Base-by-base conservation (phyloP, 306 rosid genomes). In the Lathyrus aphaca region DNA sequence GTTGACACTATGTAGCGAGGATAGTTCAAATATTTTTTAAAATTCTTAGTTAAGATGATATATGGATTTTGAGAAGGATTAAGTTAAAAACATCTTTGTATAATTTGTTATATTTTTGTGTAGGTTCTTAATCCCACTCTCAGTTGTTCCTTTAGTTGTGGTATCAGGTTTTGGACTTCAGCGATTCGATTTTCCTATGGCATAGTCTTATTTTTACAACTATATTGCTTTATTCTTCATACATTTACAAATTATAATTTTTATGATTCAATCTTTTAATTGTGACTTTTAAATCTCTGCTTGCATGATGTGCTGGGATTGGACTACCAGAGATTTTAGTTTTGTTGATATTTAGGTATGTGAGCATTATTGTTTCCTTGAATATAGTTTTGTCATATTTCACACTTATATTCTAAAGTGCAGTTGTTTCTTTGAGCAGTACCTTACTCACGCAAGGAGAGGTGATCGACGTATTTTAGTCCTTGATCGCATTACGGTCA, bases 81-180 rank as follows among this genome's bases (percentile, higher is more conserved):
- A n/a, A n/a, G n/a, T n/a, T n/a, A 35, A 56, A 46, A 50, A 12
- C 37, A 64, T 69, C 50, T 64, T 46, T 49, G 53, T 62, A 14
- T 70, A 63, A 60, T 78, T 53, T 72, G 59, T 8, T 73, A 49
- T 72, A 30, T 50, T 45, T 69, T 78, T 78, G 46, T 78, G 39
- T 80, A 94, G 98, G 92, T 81, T 87, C 79, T 71, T 88, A 59
- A 94, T n/a, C n/a, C n/a, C 99, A 19, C 87, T 94, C 59, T 81
- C 99, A 39, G 91, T n/a, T n/a, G n/a, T n/a, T n/a, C 99, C 61
- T 83, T 74, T 94, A 89, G 95, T 94, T 54, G 91, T 92, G 59
- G 66, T 90, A 66, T 87, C 96, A 17, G 99, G 99, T 69, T 90
- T 88, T 74, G 99, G 97, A 63, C 85, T n/a, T n/a, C n/a, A n/a